Evolutionary conservation across 2,329 filamentous ascomycete species (phyloP), one percentile per base, ranked within the genome.

Genomic region (Aspergillus terreus): DNA sequence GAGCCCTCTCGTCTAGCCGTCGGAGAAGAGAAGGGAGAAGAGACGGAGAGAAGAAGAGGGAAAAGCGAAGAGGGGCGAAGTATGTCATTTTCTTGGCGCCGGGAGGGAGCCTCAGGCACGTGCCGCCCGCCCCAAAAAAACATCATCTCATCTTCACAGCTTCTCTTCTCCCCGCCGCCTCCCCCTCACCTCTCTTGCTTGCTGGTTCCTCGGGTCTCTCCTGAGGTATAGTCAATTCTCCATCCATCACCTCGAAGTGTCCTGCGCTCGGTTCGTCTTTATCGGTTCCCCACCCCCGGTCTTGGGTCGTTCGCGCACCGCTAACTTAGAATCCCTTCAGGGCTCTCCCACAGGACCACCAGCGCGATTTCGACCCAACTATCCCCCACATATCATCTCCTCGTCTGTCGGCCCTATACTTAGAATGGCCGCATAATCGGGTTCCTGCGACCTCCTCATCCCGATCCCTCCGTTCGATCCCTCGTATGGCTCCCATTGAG

Each of bases 401-500:
- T 47, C 47, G 44, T 52, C 48, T 48, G 57, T 49, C 55, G 51
- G 38, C n/a, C 44, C 32, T 49, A 54, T 59, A 54, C 59, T 58
- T 62, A 66, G 56, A 55, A 73, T 73, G 70, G 67, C 67, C 60
- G 64, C 63, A 49, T 72, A 68, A 62, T 55, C 57, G 57, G 58
- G 57, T 54, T 52, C 52, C 32, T 51, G 46, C 49, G 51, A 55
- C 56, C 55, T 50, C 55, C 48, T 46, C 48, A 50, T 57, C 54
- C 51, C 43, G 50, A 49, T 60, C 52, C 55, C 56, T 23, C 61
- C 52, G 55, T 52, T 59, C 58, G 27, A 50, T 47, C 51, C 58
- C 54, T 68, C 69, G 64, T 63, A 72, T 72, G 70, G 69, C 70
- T 70, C 62, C 68, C 64, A 61, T 68, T 62, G 67, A 70, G 65